phyloP scores from a whole-genome alignment of 768 basidiomycete species.

The Phylloporus rhodoxanthus region DNA sequence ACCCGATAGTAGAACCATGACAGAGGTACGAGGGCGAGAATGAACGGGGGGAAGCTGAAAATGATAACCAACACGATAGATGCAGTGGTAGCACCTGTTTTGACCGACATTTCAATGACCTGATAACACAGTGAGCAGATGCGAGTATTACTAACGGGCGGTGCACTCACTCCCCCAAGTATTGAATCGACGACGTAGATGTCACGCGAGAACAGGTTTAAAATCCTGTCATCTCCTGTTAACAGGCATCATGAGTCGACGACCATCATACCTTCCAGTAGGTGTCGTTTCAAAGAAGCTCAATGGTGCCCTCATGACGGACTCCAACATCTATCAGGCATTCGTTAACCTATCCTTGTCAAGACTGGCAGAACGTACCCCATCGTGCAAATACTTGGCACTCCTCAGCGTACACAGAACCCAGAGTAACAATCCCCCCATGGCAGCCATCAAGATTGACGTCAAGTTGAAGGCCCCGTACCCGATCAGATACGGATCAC shows the following conservation, averaged over 20 bases:
- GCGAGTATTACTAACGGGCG: background rate
- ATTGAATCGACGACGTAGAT: conserved; percentile 84
- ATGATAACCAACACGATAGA: conserved; percentile 72
- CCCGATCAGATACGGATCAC: too few species aligned
- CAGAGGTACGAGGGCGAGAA: conserved; percentile 69
- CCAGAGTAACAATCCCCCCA: too few species aligned
- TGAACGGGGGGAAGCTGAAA: conserved; percentile 73
- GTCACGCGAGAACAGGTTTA: conserved; percentile 91
- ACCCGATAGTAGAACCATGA: conserved; percentile 75
- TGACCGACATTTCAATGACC: conserved; percentile 63
- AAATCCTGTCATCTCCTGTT: conserved; percentile 42
- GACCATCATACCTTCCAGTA: conserved; percentile 58
- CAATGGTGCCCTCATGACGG: conserved; percentile 50
- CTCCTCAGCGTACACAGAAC: too few species aligned
- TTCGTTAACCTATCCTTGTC: too few species aligned
- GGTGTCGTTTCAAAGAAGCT: conserved; percentile 90
- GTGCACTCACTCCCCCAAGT: conserved; percentile 49
- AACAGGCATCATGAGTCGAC: background rate
- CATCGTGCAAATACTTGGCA: too few species aligned
- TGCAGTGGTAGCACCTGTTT: conserved; percentile 54
- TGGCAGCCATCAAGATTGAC: too few species aligned
- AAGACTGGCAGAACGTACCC: too few species aligned
- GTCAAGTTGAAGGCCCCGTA: too few species aligned
- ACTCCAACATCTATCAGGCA: conserved; percentile 56
- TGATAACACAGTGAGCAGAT: conserved; percentile 9